Conservation (phyloP, 2,329 filamentous ascomycete species). For the Cercospora sp. region DNA sequence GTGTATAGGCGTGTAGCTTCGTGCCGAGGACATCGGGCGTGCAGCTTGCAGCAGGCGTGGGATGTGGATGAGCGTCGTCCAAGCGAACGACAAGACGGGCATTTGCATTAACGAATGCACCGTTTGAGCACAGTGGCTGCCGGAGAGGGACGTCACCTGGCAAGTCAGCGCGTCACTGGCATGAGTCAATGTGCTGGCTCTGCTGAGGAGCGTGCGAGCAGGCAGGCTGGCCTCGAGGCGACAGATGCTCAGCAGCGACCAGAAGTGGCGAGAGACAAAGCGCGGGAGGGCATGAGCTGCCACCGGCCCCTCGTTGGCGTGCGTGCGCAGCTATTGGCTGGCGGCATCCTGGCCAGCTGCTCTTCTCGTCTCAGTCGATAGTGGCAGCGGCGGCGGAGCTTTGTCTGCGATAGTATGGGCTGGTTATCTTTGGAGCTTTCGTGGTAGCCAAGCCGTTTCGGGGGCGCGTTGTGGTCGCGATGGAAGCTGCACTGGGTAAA, state of each 20-base stretch:
- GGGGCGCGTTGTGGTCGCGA: constrained; percentile 9
- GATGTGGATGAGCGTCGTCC: constrained; percentile 22
- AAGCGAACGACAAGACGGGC: constrained; percentile 19
- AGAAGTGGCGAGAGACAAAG: neutral
- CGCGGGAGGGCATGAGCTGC: constrained; percentile 20
- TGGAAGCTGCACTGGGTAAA: constrained; percentile 10
- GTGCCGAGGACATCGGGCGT: constrained; percentile 17
- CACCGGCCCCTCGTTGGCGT: constrained; percentile 17
- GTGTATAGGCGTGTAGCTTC: constrained; percentile 20
- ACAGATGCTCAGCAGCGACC: neutral
- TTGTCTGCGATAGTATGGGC: constrained; percentile 20
- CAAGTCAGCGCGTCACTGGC: constrained; percentile 11
- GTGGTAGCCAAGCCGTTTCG: constrained; percentile 18
- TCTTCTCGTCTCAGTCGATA: constrained; percentile 18
- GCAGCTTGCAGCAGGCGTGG: constrained; percentile 23
- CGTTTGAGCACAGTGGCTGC: constrained; percentile 1
- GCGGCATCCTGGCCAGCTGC: constrained; percentile 9
- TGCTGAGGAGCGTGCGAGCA: neutral
- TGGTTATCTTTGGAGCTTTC: constrained; percentile 16
- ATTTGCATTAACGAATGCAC: constrained; percentile 24
- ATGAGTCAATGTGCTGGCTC: constrained; percentile 13
- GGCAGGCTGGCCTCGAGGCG: neutral
- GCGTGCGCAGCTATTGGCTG: constrained; percentile 20
- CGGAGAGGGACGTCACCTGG: constrained; percentile 19
- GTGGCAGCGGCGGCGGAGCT: constrained; percentile 22